Conservation (phyloP, 768 basidiomycete species). For the Pisolithus orientalis region DNA sequence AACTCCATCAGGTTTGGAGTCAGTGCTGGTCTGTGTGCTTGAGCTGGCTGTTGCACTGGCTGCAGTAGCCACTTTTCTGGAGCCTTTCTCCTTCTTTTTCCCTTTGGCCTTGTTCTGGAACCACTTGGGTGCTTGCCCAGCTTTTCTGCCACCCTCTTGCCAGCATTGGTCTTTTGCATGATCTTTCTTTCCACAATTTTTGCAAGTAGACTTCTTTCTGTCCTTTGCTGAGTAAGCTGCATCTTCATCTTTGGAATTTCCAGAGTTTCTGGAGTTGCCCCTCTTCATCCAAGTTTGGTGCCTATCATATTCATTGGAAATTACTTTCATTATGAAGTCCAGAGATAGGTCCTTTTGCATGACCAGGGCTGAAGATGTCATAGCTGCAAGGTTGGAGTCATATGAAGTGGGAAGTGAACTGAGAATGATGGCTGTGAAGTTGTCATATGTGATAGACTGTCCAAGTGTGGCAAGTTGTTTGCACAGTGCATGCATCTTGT, state of each 20-base stretch:
- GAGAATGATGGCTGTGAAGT: slow-evolving; percentile 31
- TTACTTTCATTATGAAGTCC: not conserved
- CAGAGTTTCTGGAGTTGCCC: not conserved
- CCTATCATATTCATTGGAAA: not conserved
- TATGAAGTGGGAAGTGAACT: slow-evolving; percentile 30
- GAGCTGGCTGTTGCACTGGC: too few species aligned
- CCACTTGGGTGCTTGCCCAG: not conserved
- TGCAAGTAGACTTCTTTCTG: not conserved
- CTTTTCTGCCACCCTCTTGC: not conserved
- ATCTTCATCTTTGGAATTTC: too few species aligned
- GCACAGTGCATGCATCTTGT: slow-evolving; percentile 20
- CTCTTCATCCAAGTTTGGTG: not conserved
- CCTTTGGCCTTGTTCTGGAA: too few species aligned
- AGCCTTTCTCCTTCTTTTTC: not conserved
- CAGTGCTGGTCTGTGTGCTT: too few species aligned
- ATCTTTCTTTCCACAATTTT: not conserved
- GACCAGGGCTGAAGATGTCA: slow-evolving; percentile 12
- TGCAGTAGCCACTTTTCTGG: too few species aligned
- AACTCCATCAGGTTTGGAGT: too few species aligned
- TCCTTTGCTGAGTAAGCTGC: not conserved
- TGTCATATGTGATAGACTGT: slow-evolving; percentile 13
- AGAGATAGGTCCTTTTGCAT: slow-evolving; percentile 5
- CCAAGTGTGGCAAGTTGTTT: slow-evolving; percentile 32
- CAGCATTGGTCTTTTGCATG: not conserved
- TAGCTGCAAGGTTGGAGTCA: slow-evolving; percentile 24